Conservation (phyloP, 257 asterid genomes). For the Marsdenia floribunda region DNA sequence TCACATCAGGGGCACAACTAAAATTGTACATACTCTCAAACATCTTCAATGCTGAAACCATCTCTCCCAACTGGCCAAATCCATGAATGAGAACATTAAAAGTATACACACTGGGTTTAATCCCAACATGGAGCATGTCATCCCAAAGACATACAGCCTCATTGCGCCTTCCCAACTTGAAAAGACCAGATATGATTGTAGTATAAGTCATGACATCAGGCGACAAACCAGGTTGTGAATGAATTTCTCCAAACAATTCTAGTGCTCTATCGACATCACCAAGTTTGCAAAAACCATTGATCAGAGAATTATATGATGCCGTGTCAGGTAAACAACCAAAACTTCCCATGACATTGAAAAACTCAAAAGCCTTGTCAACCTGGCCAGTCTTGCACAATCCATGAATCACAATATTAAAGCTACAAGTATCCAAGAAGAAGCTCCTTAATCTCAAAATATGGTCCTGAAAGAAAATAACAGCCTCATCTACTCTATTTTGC, state of each 20-base stretch:
- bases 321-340: constrained; percentile 62
- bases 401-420: constrained; percentile 68
- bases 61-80: constrained; percentile 64
- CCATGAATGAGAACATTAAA: constrained; percentile 72
- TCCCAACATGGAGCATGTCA: constrained; percentile 57
- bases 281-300: constrained; percentile 60
- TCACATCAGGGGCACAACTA: constrained; percentile 64
- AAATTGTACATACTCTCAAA: constrained; percentile 42
- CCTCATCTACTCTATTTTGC: constrained; percentile 52
- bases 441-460: constrained; percentile 50
- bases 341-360: constrained; percentile 52
- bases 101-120: constrained; percentile 54
- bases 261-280: constrained; percentile 58
- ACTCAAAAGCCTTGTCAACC: constrained; percentile 56
- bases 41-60: constrained; percentile 49
- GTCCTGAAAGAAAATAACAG: constrained; percentile 52
- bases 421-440: constrained; percentile 55
- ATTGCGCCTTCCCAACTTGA: constrained; percentile 63
- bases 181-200: constrained; percentile 67
- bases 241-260: constrained; percentile 53
- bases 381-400: constrained; percentile 69
- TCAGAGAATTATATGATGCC: constrained; percentile 57
- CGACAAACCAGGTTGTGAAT: constrained; percentile 33
- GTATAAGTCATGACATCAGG: constrained; percentile 81
- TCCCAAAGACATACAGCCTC: constrained; percentile 46